Base-by-base conservation (phyloP, 2,329 filamentous ascomycete species). In the Hymenoscyphus albidus region DNA sequence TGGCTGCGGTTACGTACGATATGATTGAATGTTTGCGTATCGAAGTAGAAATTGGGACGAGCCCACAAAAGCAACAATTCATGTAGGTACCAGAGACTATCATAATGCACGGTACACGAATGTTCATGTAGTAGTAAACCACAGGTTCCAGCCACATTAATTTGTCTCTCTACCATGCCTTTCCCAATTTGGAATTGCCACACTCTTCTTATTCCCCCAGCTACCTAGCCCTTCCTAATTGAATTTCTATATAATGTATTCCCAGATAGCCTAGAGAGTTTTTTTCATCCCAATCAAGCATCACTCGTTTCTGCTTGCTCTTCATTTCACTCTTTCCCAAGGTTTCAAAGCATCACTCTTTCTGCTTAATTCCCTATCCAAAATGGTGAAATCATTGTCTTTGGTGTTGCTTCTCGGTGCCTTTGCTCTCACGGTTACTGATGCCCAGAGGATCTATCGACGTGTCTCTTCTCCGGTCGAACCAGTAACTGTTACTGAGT, bases 271-370 rank as follows among this genome's bases (percentile, higher is more conserved):
- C 18, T n/a, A 54, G 12, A 27, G 18, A 51, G n/a, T 27, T 44
- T 7, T 18, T 54, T 4, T 22, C 10, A 9, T 18, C 22, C 18
- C 48, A 31, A 22, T 4, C 22, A 54, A 54, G 48, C 48, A 54
- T 54, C 48, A 54, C 18, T 54, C 48, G 44, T 54, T 54, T 54
- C 48, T 54, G 48, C 48, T 54, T 54, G 48, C 18, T 54, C 18
- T 27, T 27, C 5, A 5, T 5, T 38, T 61, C n/a, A 18, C 39
- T 31, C 39, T 10, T 27, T 62, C 31, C 27, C 16, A 31, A 4
- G 58, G 6, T 14, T 54, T 58, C 32, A 9, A 39, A 59, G 31
- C 10, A 9, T 58, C 35, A 56, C 40, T 59, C 16, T 54, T 59
- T 59, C 27, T 61, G 48, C 32, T 27, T 58, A 54, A 56, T 62